A percentile compares a stretch with the other conserved stretches of the same genome.
phyloP scores from a whole-genome alignment of 306 rosid genomes.

The Dalbergia cochinchinensis region DNA sequence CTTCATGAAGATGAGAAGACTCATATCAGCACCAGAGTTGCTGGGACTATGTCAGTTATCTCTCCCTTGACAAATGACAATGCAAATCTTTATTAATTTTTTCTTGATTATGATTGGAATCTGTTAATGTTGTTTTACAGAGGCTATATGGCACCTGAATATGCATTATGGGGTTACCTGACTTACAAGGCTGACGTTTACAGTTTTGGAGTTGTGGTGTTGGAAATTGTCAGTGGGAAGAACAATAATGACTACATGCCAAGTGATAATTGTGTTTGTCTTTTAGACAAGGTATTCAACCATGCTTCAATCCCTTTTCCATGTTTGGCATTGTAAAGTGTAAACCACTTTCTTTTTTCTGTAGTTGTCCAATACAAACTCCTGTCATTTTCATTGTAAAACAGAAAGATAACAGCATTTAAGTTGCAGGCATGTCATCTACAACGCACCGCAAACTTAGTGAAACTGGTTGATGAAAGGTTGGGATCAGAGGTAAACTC shows the following conservation, averaged over 20 bases:
- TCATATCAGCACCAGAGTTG: conserved; percentile 67
- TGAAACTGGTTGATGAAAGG: conserved; percentile 65
- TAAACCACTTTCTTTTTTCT: neutral
- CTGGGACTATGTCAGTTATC: conserved; percentile 68
- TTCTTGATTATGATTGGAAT: conserved; percentile 22
- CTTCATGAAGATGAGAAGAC: conserved; percentile 61
- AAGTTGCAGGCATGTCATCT: conserved; percentile 51
- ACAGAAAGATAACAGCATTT: conserved; percentile 7
- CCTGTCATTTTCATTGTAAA: neutral
- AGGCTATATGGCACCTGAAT: conserved; percentile 84
- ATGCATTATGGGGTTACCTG: conserved; percentile 72
- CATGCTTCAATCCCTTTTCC: conserved; percentile 42
- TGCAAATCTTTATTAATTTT: neutral
- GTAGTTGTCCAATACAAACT: conserved; percentile 23
- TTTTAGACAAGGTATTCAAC: conserved; percentile 65
- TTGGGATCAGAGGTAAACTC: conserved; percentile 55
- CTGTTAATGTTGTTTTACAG: conserved; percentile 50
- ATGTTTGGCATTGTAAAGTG: neutral
- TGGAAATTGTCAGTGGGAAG: conserved; percentile 64
- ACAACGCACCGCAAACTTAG: conserved; percentile 46
- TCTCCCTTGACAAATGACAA: conserved; percentile 40
- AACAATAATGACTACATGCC: conserved; percentile 55
- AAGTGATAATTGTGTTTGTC: conserved; percentile 63
- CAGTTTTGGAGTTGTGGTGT: conserved; percentile 67
- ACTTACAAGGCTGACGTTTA: conserved; percentile 70